These are phyloP conservation scores for Fragaria vesca DNA, from an alignment of 306 rosid species.

Conservation along the genomic window DNA sequence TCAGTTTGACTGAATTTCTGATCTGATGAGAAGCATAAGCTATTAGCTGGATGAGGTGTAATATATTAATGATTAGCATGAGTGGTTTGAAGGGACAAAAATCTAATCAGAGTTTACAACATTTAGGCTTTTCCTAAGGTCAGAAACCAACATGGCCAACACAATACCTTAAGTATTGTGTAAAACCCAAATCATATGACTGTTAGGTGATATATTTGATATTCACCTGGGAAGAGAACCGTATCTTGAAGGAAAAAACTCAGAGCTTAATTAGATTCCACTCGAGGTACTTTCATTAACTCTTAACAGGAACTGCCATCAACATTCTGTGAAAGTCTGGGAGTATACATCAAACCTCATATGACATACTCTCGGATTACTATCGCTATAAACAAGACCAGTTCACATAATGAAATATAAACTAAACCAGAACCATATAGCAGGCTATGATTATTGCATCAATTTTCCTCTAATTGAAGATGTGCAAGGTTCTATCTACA, in stretches of 20 bases:
- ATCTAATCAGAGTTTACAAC: constrained; percentile 52
- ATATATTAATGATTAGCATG: not conserved
- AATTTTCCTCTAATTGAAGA: no score
- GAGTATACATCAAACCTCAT: no score
- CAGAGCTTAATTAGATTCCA: constrained; percentile 68
- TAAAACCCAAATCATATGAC: constrained; percentile 18
- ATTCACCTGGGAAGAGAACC: constrained; percentile 75
- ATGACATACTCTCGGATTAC: no score
- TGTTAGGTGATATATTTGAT: constrained; percentile 12
- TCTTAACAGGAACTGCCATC: constrained; percentile 67
- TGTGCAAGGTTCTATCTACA: no score
- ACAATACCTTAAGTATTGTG: constrained; percentile 15
- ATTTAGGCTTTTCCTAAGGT: constrained; percentile 67
- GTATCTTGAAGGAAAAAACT: constrained; percentile 83
- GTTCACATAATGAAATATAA: no score
- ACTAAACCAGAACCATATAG: no score
- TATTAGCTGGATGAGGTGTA: constrained; percentile 14
- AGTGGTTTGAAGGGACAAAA: constrained; percentile 4
- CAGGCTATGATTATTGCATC: no score
- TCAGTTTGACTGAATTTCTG: constrained; percentile 70
- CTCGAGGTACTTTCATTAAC: constrained; percentile 83
- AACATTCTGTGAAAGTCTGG: not conserved
- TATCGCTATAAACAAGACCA: no score
- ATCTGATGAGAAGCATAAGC: constrained; percentile 51
- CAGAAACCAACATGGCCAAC: constrained; percentile 60